Evolutionary conservation across 805 yeast genomes (phyloP).

Genomic region (Schwanniomyces vanrijiae): DNA sequence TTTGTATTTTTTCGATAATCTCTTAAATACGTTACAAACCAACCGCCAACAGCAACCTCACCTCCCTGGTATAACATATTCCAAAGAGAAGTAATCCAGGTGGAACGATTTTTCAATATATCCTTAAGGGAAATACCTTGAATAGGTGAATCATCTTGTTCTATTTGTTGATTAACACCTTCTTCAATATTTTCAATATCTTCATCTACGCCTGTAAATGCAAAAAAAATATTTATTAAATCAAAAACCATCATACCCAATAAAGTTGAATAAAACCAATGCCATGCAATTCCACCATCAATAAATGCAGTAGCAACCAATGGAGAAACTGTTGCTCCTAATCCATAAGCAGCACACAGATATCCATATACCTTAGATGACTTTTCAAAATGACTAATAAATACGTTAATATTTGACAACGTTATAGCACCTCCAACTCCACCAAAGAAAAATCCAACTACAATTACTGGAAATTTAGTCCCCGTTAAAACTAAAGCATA

Average conservation of each 20-base stretch:
- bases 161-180: neutral
- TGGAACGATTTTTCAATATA: constrained; percentile 39
- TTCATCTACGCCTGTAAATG: constrained; percentile 50
- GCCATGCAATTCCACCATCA: constrained; percentile 51
- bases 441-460: constrained; percentile 53
- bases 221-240: constrained; percentile 30
- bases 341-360: constrained; percentile 69
- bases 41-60: constrained; percentile 68
- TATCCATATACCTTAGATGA: constrained; percentile 60
- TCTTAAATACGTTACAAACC: constrained; percentile 65
- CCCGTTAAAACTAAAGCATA: constrained; percentile 50
- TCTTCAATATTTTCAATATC: constrained; percentile 41
- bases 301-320: constrained; percentile 59
- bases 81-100: constrained; percentile 52
- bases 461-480: constrained; percentile 47
- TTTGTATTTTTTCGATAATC: constrained; percentile 51
- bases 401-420: constrained; percentile 52
- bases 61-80: constrained; percentile 67
- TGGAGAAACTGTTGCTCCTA: constrained; percentile 72
- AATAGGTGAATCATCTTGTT: neutral
- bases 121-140: constrained; percentile 23
- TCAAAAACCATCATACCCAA: constrained; percentile 37
- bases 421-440: constrained; percentile 56
- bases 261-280: constrained; percentile 51
- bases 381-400: constrained; percentile 48